Evolutionary conservation across 2,329 filamentous ascomycete species (phyloP).

Genomic region (Canariomyces notabilis): DNA sequence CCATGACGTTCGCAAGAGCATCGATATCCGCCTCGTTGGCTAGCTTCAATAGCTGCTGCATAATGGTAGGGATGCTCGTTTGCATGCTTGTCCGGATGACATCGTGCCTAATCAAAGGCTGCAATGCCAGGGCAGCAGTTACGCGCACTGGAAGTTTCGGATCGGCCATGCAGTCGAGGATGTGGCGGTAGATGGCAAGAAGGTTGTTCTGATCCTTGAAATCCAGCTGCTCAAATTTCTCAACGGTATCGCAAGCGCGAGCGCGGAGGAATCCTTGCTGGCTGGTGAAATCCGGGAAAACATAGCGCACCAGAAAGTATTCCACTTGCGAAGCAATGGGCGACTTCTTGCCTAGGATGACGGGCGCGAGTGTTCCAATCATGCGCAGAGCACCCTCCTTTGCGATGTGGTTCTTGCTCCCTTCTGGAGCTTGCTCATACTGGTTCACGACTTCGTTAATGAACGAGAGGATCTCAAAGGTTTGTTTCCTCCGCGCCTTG

Average conservation of each 20-base stretch:
- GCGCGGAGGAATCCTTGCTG: conserved; percentile 87
- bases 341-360: conserved; percentile 96
- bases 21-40: conserved; percentile 98
- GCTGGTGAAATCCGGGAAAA: conserved; percentile 96
- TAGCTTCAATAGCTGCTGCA: conserved; percentile 96
- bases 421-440: conserved; percentile 78
- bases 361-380: conserved; percentile 91
- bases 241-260: conserved; percentile 91
- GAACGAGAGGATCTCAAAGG: conserved; percentile 89
- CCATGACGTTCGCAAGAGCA: conserved; percentile 96
- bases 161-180: conserved; percentile 95
- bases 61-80: conserved; percentile 95
- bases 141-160: conserved; percentile 89
- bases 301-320: conserved; percentile 96
- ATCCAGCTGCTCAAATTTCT: conserved; percentile 95
- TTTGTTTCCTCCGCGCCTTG: conserved; percentile 91
- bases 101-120: conserved; percentile 93
- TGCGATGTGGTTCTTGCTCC: conserved; percentile 87
- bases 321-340: conserved; percentile 96
- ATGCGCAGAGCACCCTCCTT: conserved; percentile 96
- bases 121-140: conserved; percentile 86
- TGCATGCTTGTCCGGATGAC: conserved; percentile 94
- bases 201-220: conserved; percentile 97
- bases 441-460: conserved; percentile 92
- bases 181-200: conserved; percentile 92